Evolutionary conservation across 345 rosid genomes (phyloP), one percentile per base, ranked within the genome.

Genomic region (Populus davidiana): DNA sequence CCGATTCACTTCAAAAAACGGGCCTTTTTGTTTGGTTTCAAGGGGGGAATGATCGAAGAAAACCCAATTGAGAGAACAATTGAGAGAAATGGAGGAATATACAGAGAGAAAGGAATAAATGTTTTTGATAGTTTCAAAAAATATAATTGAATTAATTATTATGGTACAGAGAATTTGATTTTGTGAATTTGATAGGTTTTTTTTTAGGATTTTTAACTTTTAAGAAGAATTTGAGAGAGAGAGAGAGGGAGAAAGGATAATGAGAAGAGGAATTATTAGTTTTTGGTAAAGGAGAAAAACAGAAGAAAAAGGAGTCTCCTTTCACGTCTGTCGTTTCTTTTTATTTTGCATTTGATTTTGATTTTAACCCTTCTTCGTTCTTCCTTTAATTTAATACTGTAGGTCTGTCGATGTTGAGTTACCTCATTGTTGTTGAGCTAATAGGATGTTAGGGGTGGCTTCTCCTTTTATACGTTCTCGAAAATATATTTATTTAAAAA

Each of bases 181-280:
- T 56, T 21, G 63, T 13, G 18, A 41, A 39, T n/a, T 43, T 38
- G 27, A 69, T 69, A 3, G 18, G 49, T 68, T 39, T 68, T 27
- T 62, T 64, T 5, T 14, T 16, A n/a, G 20, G 7, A n/a, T 56
- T 56, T 56, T 56, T 5, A 6, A 23, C 2, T 59, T 59, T 59
- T 59, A 18, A n/a, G 29, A 59, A 12, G 64, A 23, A 59, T 75
- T 72, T 16, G 54, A 52, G 77, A 78, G 80, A 79, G 69, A 49
- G 43, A 39, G 6, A 59, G 68, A 75, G 56, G 20, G 35, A 76
- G 79, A 47, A 8, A 59, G 79, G 85, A 83, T 81, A 78, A 81
- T 20, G 82, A 63, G 81, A 67, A 69, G 77, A 47, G 25, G 52
- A n/a, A 52, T 36, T 43, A 31, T 27, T 54, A 36, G 36, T 29